Evolutionary conservation across 2,329 filamentous ascomycete species (phyloP).

Genomic region (Cadophora sp.): DNA sequence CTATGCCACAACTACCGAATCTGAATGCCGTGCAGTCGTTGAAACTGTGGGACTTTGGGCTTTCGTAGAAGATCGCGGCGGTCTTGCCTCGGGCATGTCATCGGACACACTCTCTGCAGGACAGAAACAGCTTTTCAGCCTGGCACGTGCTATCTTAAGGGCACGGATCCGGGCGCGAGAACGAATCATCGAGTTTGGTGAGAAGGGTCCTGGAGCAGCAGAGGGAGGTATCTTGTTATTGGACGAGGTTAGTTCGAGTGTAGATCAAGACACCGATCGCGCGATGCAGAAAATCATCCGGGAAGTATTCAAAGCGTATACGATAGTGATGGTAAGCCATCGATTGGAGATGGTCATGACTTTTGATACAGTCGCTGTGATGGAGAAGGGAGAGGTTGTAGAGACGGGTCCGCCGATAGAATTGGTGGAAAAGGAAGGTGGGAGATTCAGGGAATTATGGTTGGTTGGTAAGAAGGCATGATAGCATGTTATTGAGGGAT

Average conservation of each 20-base stretch:
- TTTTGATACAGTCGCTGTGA: constrained; percentile 57
- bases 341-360: constrained; percentile 52
- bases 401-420: constrained; percentile 2
- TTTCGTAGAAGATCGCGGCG: constrained; percentile 40
- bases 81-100: constrained; percentile 47
- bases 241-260: constrained; percentile 44
- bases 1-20: constrained; percentile 39
- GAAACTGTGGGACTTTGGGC: constrained; percentile 23
- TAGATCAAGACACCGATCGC: constrained; percentile 62
- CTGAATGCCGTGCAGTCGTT: constrained; percentile 22
- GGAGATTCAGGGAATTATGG: too few relatives aligned
- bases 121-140: constrained; percentile 54
- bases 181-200: not conserved
- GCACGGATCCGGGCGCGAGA: too few relatives aligned
- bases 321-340: constrained; percentile 53
- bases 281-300: constrained; percentile 61
- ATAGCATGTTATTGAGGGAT: too few relatives aligned
- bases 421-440: too few relatives aligned
- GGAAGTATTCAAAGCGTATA: constrained; percentile 58
- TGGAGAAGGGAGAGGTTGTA: constrained; percentile 48
- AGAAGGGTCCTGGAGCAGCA: not conserved
- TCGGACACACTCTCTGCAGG: constrained; percentile 49
- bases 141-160: constrained; percentile 43
- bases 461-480: too few relatives aligned
- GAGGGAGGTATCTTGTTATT: not conserved